Conservation (phyloP, 2,329 filamentous ascomycete species). For the Pyrenophora tritici-repentis region DNA sequence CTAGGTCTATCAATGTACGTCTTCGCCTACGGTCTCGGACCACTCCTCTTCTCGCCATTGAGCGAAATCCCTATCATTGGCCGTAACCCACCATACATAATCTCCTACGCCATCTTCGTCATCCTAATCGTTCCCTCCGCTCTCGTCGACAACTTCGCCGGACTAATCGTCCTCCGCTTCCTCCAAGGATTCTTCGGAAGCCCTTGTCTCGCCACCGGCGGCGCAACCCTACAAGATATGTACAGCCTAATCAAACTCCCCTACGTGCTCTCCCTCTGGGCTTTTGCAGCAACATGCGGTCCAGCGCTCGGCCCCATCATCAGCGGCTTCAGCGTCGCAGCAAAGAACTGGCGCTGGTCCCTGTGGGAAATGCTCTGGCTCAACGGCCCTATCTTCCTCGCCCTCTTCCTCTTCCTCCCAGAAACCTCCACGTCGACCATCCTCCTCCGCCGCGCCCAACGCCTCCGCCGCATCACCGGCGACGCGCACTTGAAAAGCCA, state of each 20-base stretch:
- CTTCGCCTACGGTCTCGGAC: slow-evolving; percentile 64
- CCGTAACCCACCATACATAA: slow-evolving; percentile 69
- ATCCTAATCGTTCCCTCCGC: slow-evolving; percentile 69
- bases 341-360: slow-evolving; percentile 77
- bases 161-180: slow-evolving; percentile 61
- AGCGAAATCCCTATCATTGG: slow-evolving; percentile 70
- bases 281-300: slow-evolving; percentile 58
- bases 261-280: slow-evolving; percentile 52
- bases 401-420: slow-evolving; percentile 83
- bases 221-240: slow-evolving; percentile 46
- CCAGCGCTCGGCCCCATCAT: slow-evolving; percentile 69
- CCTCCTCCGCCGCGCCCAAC: slow-evolving; percentile 70
- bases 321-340: slow-evolving; percentile 75
- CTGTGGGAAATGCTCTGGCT: slow-evolving; percentile 88
- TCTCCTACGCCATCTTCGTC: slow-evolving; percentile 71
- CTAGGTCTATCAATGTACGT: slow-evolving; percentile 68
- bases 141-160: slow-evolving; percentile 65
- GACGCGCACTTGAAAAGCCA: slow-evolving; percentile 72
- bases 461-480: slow-evolving; percentile 70
- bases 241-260: slow-evolving; percentile 52
- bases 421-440: slow-evolving; percentile 86
- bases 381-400: slow-evolving; percentile 69
- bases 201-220: slow-evolving; percentile 47
- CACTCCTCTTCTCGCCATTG: slow-evolving; percentile 68
- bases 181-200: slow-evolving; percentile 49